A percentile compares a stretch with the other conserved stretches of the same genome.
These are phyloP conservation scores for Ceratocystis smalleyi DNA, from an alignment of 2,329 filamentous ascomycete genomes.

Conservation along the genomic window DNA sequence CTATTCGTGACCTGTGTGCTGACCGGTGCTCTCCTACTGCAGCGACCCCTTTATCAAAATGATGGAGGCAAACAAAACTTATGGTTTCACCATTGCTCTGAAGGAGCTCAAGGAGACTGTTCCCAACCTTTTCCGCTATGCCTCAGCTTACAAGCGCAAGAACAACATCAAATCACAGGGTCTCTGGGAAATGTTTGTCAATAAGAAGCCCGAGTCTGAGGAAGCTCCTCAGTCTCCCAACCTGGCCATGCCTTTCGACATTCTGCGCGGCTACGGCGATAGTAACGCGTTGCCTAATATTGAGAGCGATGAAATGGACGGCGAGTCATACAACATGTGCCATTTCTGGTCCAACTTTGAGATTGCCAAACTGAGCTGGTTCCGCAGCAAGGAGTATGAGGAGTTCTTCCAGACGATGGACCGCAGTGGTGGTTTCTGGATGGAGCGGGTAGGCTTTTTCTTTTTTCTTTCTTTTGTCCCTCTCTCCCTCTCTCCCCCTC, in stretches of 20 bases:
- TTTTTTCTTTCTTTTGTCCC: background rate
- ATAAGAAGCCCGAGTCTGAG: slow-evolving; percentile 48
- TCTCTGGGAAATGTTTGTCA: slow-evolving; percentile 97
- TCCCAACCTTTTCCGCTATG: slow-evolving; percentile 95
- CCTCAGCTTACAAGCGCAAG: slow-evolving; percentile 88
- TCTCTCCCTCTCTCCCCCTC: too few relatives aligned
- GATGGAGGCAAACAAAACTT: slow-evolving; percentile 89
- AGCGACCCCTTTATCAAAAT: slow-evolving; percentile 93
- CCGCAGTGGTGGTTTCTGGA: slow-evolving; percentile 94
- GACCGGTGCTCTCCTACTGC: background rate
- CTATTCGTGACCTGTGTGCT: background rate
- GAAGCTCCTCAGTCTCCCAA: slow-evolving; percentile 45
- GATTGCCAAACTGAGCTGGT: slow-evolving; percentile 87
- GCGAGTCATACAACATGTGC: slow-evolving; percentile 98
- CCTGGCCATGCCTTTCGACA: slow-evolving; percentile 61
- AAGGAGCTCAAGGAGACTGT: slow-evolving; percentile 97
- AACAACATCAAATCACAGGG: slow-evolving; percentile 85
- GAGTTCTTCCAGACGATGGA: slow-evolving; percentile 99
- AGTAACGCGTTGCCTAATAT: slow-evolving; percentile 60
- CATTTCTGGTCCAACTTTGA: slow-evolving; percentile 99
- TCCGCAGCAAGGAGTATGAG: slow-evolving; percentile 91
- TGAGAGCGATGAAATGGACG: slow-evolving; percentile 87
- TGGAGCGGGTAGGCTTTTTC: slow-evolving; percentile 59
- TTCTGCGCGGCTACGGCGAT: slow-evolving; percentile 59
- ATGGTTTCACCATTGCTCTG: slow-evolving; percentile 96